Evolutionary conservation across 108 stramenopile genomes (phyloP).

Genomic region (Nitzschia sp.): DNA sequence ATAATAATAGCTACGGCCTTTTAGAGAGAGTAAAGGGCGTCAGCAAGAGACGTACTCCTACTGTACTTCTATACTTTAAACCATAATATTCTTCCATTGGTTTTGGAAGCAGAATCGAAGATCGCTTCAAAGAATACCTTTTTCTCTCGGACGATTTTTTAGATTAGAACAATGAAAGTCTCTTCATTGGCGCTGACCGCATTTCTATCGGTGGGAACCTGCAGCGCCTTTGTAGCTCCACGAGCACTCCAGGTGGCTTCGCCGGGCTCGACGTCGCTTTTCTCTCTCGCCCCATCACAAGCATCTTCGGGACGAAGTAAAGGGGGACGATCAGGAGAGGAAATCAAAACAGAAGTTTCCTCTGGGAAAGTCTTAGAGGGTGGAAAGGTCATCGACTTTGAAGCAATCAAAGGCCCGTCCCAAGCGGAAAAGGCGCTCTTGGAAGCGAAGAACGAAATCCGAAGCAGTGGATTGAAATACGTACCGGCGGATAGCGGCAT

Average conservation of each 20-base stretch:
- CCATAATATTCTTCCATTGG: too few relatives aligned
- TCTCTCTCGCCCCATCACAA: slow-evolving; percentile 9
- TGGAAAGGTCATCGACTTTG: slow-evolving; percentile 84
- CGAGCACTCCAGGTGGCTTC: not conserved
- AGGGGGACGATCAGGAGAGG: slow-evolving; percentile 30
- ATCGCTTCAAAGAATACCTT: too few relatives aligned
- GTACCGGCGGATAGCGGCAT: slow-evolving; percentile 31
- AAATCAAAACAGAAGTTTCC: slow-evolving; percentile 62
- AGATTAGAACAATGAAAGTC: slow-evolving; percentile 19
- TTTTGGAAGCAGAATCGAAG: too few relatives aligned
- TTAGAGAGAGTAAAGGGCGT: too few relatives aligned
- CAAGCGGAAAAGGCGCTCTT: slow-evolving; percentile 73
- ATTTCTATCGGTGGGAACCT: slow-evolving; percentile 1
- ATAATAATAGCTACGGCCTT: too few relatives aligned
- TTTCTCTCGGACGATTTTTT: not conserved
- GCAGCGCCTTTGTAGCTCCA: slow-evolving; percentile 10
- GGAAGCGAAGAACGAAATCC: slow-evolving; percentile 51
- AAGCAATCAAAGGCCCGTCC: slow-evolving; percentile 67
- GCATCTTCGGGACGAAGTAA: not conserved
- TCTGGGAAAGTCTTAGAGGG: slow-evolving; percentile 69
- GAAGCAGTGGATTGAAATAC: slow-evolving; percentile 5
- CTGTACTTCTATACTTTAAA: too few relatives aligned
- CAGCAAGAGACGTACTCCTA: too few relatives aligned
- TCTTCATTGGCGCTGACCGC: slow-evolving; percentile 14
- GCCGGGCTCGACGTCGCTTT: not conserved